Base-by-base conservation (phyloP, 495 filamentous ascomycete species). In the Daldinia vernicosa region DNA sequence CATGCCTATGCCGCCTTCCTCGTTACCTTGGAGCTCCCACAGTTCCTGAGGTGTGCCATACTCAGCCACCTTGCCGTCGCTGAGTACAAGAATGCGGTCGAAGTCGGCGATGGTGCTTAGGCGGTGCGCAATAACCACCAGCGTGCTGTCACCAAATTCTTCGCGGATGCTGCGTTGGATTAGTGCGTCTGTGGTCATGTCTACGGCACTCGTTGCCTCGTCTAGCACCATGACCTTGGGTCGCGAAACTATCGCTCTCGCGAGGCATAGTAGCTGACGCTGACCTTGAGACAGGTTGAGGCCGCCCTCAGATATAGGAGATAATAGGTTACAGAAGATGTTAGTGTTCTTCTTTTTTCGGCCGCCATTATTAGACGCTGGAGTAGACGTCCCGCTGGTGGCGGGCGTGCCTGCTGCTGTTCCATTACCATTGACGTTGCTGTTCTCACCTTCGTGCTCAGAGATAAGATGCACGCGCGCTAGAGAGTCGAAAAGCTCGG, bases 151-250 rank as follows among this genome's bases (percentile, higher is more conserved):
- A 8, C 83, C 85, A 61, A 95, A 96, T 76, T 94, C 92, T 53
- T 91, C 88, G 15, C 93, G 86, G 67, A 97, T 96, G 54, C 87
- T 90, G 12, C 90, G 84, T 79, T 97, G 93, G 69, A 97, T 95
- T 15, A 94, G 80, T 6, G 86, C 82, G 77, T 97, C 94, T 0
- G 92, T 95, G 39, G 89, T 86, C 89, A 93, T 93, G 78, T 97
- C 94, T 4, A 97, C 92, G 3, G 94, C 92, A 4, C 88, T 91
- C 0, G 94, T 97, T 0, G 94, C 94, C 80, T 97, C 94, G 75
- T 97, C 94, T 9, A 97, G 84, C 8, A 97, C 89, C 86, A 97
- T 90, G 66, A 97, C 90, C 72, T 91, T 91, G 11, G 93, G 92
- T 0, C 89, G 85, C 4, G 88, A 83, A 32, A 96, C 89, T 73